Evolutionary conservation across 225 moss, liverwort and hornwort species (phyloP).

Genomic region (Polytrichum commune): DNA sequence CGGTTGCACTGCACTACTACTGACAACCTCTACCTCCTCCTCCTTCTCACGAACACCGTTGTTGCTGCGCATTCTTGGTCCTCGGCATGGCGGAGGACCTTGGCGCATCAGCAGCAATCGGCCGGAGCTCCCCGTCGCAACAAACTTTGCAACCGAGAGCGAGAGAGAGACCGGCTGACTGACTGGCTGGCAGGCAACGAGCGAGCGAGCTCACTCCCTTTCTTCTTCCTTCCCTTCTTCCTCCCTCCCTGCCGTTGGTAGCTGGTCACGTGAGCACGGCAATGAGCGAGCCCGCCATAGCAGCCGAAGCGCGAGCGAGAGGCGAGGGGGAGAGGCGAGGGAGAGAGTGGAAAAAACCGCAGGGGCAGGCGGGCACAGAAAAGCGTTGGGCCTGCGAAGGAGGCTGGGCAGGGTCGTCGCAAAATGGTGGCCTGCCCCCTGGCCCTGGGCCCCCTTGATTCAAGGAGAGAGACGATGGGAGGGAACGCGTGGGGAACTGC

Average conservation of each 20-base stretch:
- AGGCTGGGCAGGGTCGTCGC: background rate
- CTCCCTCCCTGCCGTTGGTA: background rate
- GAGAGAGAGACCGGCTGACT: too few relatives aligned
- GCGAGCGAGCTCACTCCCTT: background rate
- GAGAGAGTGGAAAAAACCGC: too few relatives aligned
- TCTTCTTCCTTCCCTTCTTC: background rate
- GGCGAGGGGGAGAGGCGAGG: background rate
- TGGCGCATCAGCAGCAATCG: background rate
- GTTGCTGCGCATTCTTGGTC: constrained; percentile 45
- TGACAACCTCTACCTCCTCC: constrained; percentile 23
- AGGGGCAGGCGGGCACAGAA: too few relatives aligned
- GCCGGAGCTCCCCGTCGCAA: constrained; percentile 6
- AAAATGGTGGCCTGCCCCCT: constrained; percentile 4
- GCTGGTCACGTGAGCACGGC: background rate
- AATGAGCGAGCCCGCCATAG: constrained; percentile 27
- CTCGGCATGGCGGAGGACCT: constrained; percentile 23
- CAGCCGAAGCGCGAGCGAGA: background rate
- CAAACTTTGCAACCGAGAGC: background rate
- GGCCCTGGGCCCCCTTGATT: constrained; percentile 28
- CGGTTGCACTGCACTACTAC: too few relatives aligned
- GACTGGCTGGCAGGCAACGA: too few relatives aligned
- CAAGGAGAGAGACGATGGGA: constrained; percentile 50
- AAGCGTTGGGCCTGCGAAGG: too few relatives aligned
- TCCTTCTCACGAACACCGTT: constrained; percentile 11
- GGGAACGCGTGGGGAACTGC: constrained; percentile 8